Evolutionary conservation across 306 rosid species (phyloP).

Genomic region (Adenanthera pavonina): DNA sequence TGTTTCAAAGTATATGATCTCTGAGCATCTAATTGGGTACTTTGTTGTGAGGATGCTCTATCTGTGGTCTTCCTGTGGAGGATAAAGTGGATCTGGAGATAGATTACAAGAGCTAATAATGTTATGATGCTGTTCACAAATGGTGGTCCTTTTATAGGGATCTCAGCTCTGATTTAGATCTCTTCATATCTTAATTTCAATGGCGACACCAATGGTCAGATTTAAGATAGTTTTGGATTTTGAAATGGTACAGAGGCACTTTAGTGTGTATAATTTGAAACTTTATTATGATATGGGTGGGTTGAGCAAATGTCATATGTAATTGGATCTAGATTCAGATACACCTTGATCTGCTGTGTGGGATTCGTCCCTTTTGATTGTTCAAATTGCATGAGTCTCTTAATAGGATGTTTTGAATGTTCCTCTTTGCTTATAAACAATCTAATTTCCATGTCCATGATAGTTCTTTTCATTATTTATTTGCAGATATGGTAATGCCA

Average conservation of each 20-base stretch:
- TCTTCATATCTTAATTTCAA: background rate
- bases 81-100: background rate
- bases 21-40: background rate
- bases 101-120: conserved; percentile 2
- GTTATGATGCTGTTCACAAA: background rate
- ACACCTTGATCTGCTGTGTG: background rate
- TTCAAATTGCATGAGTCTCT: background rate
- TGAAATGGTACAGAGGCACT: background rate
- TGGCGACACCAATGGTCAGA: background rate
- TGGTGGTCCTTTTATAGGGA: background rate
- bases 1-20: conserved; percentile 11
- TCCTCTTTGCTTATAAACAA: background rate
- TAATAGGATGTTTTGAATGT: background rate
- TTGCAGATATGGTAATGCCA: conserved; percentile 84
- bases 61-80: conserved; percentile 5
- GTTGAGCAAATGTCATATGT: background rate
- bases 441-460: conserved; percentile 23
- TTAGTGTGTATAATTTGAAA: background rate
- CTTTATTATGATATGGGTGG: background rate
- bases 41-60: background rate
- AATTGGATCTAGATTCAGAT: conserved; percentile 4
- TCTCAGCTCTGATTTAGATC: background rate
- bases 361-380: conserved; percentile 1
- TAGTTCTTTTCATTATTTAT: conserved; percentile 26
- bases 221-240: conserved; percentile 18